A percentile compares a stretch with the other conserved stretches of the same genome.
phyloP scores from a whole-genome alignment of 73 alveolate genomes.

The Tetrahymena elliotti region DNA sequence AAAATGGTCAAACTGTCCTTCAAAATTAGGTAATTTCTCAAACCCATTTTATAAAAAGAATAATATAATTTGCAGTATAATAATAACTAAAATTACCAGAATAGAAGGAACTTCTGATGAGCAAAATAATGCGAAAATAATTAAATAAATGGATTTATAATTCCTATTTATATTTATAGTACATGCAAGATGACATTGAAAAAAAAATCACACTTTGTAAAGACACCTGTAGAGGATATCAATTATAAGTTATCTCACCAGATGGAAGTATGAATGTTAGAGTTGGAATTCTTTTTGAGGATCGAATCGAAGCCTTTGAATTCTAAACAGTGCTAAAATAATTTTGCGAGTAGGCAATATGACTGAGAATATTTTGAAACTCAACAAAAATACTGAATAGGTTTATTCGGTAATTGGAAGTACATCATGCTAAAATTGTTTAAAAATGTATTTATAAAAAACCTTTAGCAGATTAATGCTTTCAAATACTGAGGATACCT shows the following conservation, averaged over 20 bases:
- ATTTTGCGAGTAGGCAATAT: not conserved
- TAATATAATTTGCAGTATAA: too few relatives aligned
- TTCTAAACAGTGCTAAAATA: not conserved
- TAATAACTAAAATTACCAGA: too few relatives aligned
- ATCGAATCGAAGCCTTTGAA: not conserved
- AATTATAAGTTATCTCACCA: not conserved
- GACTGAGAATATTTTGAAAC: not conserved
- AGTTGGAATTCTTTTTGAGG: not conserved
- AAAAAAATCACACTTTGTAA: not conserved
- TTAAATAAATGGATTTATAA: too few relatives aligned
- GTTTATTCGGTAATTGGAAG: not conserved
- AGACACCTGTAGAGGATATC: not conserved
- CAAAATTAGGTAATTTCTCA: not conserved
- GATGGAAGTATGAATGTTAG: not conserved
- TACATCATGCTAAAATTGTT: not conserved
- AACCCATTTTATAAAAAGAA: not conserved
- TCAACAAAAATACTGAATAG: not conserved
- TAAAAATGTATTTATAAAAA: not conserved
- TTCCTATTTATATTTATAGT: not conserved
- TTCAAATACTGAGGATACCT: not conserved
- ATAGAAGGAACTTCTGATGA: too few relatives aligned
- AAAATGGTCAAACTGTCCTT: not conserved
- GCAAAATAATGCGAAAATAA: too few relatives aligned
- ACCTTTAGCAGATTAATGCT: not conserved
- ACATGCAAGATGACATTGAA: not conserved